Evolutionary conservation across 1,284 basidiomycete genomes (phyloP).

Genomic region (Meripilus lineatus): DNA sequence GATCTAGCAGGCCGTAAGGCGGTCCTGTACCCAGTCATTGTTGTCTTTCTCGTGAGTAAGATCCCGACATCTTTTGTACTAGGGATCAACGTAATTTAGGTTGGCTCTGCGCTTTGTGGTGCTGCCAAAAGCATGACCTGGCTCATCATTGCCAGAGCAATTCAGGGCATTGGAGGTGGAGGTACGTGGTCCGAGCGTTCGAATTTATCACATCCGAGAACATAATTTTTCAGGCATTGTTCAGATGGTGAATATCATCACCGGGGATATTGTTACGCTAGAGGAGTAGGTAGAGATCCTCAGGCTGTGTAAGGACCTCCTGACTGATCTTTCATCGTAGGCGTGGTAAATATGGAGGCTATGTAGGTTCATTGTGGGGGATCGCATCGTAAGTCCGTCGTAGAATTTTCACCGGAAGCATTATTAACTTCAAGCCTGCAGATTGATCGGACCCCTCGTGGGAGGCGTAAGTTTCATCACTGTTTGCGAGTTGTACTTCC

Average conservation of each 20-base stretch:
- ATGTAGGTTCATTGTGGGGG: conserved; percentile 73
- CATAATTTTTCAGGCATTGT: conserved; percentile 49
- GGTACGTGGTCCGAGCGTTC: too few species aligned
- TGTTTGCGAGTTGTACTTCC: background rate
- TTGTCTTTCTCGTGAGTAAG: conserved; percentile 54
- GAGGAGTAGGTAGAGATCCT: conserved; percentile 45
- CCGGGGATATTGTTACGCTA: conserved; percentile 71
- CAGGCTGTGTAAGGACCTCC: background rate
- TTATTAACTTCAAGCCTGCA: conserved; percentile 15
- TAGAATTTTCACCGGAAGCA: background rate
- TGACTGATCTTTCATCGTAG: conserved; percentile 27
- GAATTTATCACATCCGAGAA: too few species aligned
- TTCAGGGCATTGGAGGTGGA: conserved; percentile 78
- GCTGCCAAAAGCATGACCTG: conserved; percentile 68
- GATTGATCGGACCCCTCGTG: conserved; percentile 67
- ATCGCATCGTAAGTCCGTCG: conserved; percentile 44
- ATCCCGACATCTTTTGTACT: background rate
- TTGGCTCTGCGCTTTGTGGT: conserved; percentile 75
- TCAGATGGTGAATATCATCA: conserved; percentile 55
- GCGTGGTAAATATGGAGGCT: conserved; percentile 65
- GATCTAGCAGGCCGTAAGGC: conserved; percentile 69
- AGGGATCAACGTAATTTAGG: too few species aligned
- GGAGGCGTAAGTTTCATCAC: conserved; percentile 49
- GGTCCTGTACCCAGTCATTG: conserved; percentile 59
- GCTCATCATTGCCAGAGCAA: conserved; percentile 68